A percentile compares a stretch with the other conserved stretches of the same genome.
Evolutionary conservation across 192 early-diverging fungal genomes (phyloP).

Genomic region (Chytriomyces hyalinus): DNA sequence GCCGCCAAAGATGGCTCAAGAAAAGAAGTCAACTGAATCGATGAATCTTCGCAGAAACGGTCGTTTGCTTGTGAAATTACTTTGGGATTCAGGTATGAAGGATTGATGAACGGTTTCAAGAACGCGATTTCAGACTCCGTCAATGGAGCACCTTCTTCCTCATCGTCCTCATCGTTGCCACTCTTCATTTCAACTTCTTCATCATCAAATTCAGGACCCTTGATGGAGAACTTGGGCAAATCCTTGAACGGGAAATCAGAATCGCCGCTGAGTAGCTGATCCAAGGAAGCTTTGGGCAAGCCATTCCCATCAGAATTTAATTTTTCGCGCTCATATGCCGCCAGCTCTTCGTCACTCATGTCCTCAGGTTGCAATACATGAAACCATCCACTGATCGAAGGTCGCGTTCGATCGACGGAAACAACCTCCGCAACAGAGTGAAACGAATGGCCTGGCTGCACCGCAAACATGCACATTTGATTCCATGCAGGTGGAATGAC

Average conservation of each 20-base stretch:
- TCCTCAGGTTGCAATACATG: conserved; percentile 77
- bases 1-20: conserved; percentile 53
- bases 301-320: conserved; percentile 12
- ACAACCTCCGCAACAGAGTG: conserved; percentile 82
- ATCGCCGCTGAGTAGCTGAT: conserved; percentile 35
- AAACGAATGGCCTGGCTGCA: conserved; percentile 78
- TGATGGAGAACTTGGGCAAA: conserved; percentile 29
- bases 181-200: background rate
- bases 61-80: conserved; percentile 62
- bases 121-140: conserved; percentile 54
- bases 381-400: conserved; percentile 80
- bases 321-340: conserved; percentile 65
- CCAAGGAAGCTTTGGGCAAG: background rate
- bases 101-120: conserved; percentile 65
- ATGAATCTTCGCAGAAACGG: conserved; percentile 69
- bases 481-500: conserved; percentile 72
- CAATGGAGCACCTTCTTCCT: conserved; percentile 34
- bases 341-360: conserved; percentile 59
- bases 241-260: conserved; percentile 17
- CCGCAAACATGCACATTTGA: conserved; percentile 78
- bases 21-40: conserved; percentile 69
- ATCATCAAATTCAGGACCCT: conserved; percentile 26
- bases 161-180: conserved; percentile 21
- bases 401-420: conserved; percentile 52
- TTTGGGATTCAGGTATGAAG: conserved; percentile 62